A percentile compares a stretch with the other conserved stretches of the same genome.
Evolutionary conservation across 805 yeast species (phyloP).

Genomic region (Zygoascus bituminiphila): DNA sequence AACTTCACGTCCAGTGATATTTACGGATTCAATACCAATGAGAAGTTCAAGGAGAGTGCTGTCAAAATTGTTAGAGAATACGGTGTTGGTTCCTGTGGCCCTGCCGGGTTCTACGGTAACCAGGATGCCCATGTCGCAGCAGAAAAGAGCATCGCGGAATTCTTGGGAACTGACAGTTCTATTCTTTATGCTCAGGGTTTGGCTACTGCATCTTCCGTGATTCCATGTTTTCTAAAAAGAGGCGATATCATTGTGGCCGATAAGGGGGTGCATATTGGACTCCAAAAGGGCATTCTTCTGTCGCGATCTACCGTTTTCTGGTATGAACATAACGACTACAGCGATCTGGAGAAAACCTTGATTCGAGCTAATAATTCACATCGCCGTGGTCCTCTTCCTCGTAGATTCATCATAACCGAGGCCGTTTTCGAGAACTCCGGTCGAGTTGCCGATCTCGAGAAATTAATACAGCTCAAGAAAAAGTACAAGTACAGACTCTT

Average conservation of each 20-base stretch:
- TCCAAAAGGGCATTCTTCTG: conserved; percentile 82
- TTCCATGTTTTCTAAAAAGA: conserved; percentile 90
- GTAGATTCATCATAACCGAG: conserved; percentile 88
- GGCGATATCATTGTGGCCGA: conserved; percentile 92
- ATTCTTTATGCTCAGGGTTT: conserved; percentile 92
- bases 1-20: conserved; percentile 71
- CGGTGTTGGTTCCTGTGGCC: conserved; percentile 98
- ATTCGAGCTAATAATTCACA: conserved; percentile 45
- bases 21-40: conserved; percentile 48
- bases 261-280: conserved; percentile 59
- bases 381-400: conserved; percentile 63
- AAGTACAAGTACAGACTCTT: conserved; percentile 79
- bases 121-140: conserved; percentile 82
- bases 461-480: conserved; percentile 63
- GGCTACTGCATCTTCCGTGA: conserved; percentile 74
- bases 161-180: conserved; percentile 67
- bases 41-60: conserved; percentile 44
- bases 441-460: conserved; percentile 63
- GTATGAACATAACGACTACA: conserved; percentile 84
- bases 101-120: conserved; percentile 94
- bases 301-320: conserved; percentile 80
- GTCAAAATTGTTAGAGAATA: conserved; percentile 50
- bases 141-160: conserved; percentile 66
- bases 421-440: conserved; percentile 80
- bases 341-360: conserved; percentile 59